Percentiles rank a stretch among this genome's conserved stretches.
phyloP scores from a whole-genome alignment of 768 basidiomycete species.

The Butyriboletus loyo region DNA sequence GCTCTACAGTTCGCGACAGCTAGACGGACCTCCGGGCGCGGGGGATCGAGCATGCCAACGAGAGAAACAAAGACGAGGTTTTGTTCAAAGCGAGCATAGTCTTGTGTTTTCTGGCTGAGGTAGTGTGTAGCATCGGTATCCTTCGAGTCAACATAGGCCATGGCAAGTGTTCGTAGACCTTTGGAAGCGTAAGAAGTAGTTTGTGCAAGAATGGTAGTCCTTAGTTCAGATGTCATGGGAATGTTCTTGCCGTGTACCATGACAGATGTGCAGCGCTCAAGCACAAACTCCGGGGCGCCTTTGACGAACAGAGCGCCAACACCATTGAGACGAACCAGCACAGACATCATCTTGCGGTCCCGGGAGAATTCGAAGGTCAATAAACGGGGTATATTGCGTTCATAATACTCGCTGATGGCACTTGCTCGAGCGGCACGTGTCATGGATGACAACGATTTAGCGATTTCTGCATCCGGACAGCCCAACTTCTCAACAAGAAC shows the following conservation, averaged over 20 bases:
- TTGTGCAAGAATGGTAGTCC: constrained; percentile 56
- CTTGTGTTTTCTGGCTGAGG: constrained; percentile 68
- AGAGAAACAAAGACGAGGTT: constrained; percentile 92
- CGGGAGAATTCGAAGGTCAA: constrained; percentile 97
- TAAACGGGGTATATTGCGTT: constrained; percentile 69
- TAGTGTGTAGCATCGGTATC: constrained; percentile 82
- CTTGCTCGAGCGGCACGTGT: constrained; percentile 63
- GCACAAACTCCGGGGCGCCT: constrained; percentile 92
- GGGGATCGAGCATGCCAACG: constrained; percentile 97
- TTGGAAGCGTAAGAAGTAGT: constrained; percentile 71
- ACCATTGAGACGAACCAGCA: constrained; percentile 71
- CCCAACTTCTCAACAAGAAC: constrained; percentile 95
- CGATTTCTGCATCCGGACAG: constrained; percentile 57
- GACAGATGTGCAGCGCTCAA: constrained; percentile 82
- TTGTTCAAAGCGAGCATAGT: constrained; percentile 89
- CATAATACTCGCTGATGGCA: constrained; percentile 83
- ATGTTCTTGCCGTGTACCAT: constrained; percentile 61
- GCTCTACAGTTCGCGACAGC: constrained; percentile 89
- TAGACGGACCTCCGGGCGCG: constrained; percentile 84
- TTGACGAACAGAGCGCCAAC: constrained; percentile 86
- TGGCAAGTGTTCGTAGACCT: constrained; percentile 87
- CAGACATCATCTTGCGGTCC: constrained; percentile 99
- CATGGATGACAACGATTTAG: constrained; percentile 55
- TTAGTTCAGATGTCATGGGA: constrained; percentile 63
- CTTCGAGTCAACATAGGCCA: constrained; percentile 79